Base-by-base conservation (phyloP, 306 rosid genomes). In the Glycyrrhiza uralensis region DNA sequence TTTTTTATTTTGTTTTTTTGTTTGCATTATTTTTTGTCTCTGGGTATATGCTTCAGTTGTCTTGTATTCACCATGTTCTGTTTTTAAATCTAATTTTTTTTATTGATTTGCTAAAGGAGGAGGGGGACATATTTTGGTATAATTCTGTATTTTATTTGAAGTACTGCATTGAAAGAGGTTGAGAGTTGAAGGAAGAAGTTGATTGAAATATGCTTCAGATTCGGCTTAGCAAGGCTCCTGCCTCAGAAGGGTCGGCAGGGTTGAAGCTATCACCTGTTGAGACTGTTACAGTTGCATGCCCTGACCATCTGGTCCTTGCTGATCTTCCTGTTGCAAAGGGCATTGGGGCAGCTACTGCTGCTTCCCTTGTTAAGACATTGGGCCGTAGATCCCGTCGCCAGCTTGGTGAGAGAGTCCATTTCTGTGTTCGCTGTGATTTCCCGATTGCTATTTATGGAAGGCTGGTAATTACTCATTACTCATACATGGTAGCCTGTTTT, bases 241-340 rank as follows among this genome's bases (percentile, higher is more conserved):
- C 87, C 4, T 60, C 89, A 6, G 97, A 92, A 66, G 85, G 89
- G 28, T 78, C 82, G 12, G 85, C 84, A 45, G 90, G 89, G 65
- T 79, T 29, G 14, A 95, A 90, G 79, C 79, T 78, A 33, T 52
- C 86, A 14, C 88, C 90, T 5, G 85, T 72, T 18, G 99, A 92
- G 84, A 84, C 85, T 59, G 96, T 88, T 74, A 95, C 88, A 0
- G 98, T 92, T n/a, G 97, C 97, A 0, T 95, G 99, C 81, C 97
- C 99, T 14, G 97, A 95, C 73, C 99, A 95, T 82, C 88, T 95
- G 35, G 86, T 95, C 62, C 93, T 95, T 63, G 97, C 99, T 57
- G 93, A 95, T 80, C 99, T 95, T 66, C 92, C 97, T 30, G 99
- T 95, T 5, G 99, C 97, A 4, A 92, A 92, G 84, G 99, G 97